These are phyloP conservation scores for Epichloe scottii DNA, from an alignment of 2,329 filamentous ascomycete species.

Conservation along the genomic window DNA sequence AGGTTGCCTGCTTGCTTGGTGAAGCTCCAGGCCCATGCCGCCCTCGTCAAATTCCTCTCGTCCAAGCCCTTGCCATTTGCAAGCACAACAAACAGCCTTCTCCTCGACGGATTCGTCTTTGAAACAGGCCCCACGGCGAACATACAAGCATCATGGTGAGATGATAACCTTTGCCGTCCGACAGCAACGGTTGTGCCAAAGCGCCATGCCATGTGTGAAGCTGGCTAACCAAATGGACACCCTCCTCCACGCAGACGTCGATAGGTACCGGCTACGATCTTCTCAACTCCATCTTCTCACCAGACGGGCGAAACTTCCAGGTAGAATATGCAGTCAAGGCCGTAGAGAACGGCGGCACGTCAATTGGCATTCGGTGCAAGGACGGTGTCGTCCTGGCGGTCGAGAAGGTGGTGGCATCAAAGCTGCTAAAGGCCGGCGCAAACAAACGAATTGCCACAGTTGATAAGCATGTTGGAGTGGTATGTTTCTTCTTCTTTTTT, in stretches of 20 bases:
- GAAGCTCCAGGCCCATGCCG: slow-evolving; percentile 19
- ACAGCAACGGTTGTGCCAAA: not conserved
- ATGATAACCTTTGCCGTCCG: slow-evolving; percentile 6
- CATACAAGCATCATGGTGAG: slow-evolving; percentile 11
- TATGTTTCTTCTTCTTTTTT: slow-evolving; percentile 34
- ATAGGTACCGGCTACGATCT: slow-evolving; percentile 99
- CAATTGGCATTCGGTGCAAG: slow-evolving; percentile 92
- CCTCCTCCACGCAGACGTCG: slow-evolving; percentile 60
- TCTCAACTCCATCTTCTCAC: slow-evolving; percentile 98
- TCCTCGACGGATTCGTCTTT: not conserved
- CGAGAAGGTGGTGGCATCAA: slow-evolving; percentile 92
- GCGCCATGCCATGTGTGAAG: not conserved
- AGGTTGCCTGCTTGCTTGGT: slow-evolving; percentile 6
- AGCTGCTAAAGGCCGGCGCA: slow-evolving; percentile 84
- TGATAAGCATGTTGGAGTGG: slow-evolving; percentile 85
- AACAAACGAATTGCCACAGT: slow-evolving; percentile 97
- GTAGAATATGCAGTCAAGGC: slow-evolving; percentile 98
- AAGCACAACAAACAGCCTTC: not conserved
- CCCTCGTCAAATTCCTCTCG: slow-evolving; percentile 1
- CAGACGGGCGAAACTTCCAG: slow-evolving; percentile 97
- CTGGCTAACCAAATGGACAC: slow-evolving; percentile 1
- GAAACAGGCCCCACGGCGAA: not conserved
- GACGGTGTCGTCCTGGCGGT: slow-evolving; percentile 92
- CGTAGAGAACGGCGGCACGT: slow-evolving; percentile 94
- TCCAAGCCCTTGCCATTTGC: not conserved